These are phyloP conservation scores for Didymosphaeria variabile DNA, from an alignment of 2,329 filamentous ascomycete species.

Conservation along the genomic window DNA sequence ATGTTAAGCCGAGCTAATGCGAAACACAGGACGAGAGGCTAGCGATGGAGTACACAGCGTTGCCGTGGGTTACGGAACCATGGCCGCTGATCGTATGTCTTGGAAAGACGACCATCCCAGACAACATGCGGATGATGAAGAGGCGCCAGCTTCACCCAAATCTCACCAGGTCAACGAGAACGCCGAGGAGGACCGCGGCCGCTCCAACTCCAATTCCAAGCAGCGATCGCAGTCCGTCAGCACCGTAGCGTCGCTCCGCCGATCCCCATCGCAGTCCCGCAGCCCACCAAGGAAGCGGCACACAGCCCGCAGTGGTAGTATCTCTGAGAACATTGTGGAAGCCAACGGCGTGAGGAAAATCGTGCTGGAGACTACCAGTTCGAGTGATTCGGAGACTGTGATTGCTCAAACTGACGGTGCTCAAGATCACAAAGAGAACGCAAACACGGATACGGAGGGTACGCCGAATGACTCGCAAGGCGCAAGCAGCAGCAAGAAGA, in stretches of 20 bases:
- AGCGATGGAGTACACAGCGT: slow-evolving; percentile 73
- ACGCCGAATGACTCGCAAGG: slow-evolving; percentile 32
- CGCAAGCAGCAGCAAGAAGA: slow-evolving; percentile 43
- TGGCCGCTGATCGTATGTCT: slow-evolving; percentile 43
- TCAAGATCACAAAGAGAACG: slow-evolving; percentile 27
- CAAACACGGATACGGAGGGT: slow-evolving; percentile 15
- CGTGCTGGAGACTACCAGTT: slow-evolving; percentile 74
- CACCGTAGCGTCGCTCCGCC: slow-evolving; percentile 46
- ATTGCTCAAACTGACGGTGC: slow-evolving; percentile 31
- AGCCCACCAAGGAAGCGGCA: slow-evolving; percentile 51
- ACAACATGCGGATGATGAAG: slow-evolving; percentile 25
- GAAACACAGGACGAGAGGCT: slow-evolving; percentile 55
- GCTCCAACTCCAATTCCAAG: neutral
- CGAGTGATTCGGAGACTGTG: slow-evolving; percentile 52
- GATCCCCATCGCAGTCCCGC: slow-evolving; percentile 31
- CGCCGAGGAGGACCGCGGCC: slow-evolving; percentile 15
- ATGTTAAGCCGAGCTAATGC: neutral
- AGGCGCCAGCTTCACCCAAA: slow-evolving; percentile 37
- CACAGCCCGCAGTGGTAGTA: slow-evolving; percentile 74
- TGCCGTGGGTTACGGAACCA: slow-evolving; percentile 55
- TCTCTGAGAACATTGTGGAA: slow-evolving; percentile 81
- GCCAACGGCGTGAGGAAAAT: slow-evolving; percentile 78
- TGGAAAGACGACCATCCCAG: slow-evolving; percentile 37
- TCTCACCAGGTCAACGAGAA: slow-evolving; percentile 28
- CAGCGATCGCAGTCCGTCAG: slow-evolving; percentile 37